Evolutionary conservation across 2,329 filamentous ascomycete species (phyloP), one percentile per base, ranked within the genome.

Genomic region (Fusarium irregulare): DNA sequence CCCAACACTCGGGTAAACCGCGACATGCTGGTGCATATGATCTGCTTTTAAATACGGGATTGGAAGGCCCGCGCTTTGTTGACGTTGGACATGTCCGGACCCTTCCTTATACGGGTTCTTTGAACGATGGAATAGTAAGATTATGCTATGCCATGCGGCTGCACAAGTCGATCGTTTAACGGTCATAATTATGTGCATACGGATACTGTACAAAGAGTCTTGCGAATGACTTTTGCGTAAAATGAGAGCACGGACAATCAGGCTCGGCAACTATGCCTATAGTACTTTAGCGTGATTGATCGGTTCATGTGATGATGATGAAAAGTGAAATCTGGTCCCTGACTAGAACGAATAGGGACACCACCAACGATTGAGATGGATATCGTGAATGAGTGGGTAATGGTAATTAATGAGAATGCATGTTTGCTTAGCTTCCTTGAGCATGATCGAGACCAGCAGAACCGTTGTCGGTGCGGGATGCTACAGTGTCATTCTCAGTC

Each of bases 291-390:
- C 45, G 60, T 21, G 16, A 27, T 41, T 41, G 60, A 58, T 64
- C 51, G 51, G 51, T 59, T 64, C 61, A 64, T 64, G 61, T 64
- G 61, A 64, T 64, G 60, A 63, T 64, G 45, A 64, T 64, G 49
- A 48, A 46, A 49, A 63, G 60, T 59, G 49, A 59, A 40, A 21
- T 64, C 21, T 50, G 21, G 65, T 68, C 64, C 65, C 65, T 68
- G 65, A 68, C 65, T 68, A 68, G 65, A 32, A 60, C 64, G 40
- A 32, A 64, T 64, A 41, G 12, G 60, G 60, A 64, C 41, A 64
- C 51, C 37, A 60, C 30, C 27, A 58, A 21, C 20, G 57, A 46
- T 49, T 20, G 23, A 40, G 20, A 51, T 27, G 49, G 32, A 51
- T 56, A 45, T 50, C 40, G 16, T n/a, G 32, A 58, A 46, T 56